Base-by-base conservation (phyloP, 108 stramenopile species). In the Cyclotella cryptica region DNA sequence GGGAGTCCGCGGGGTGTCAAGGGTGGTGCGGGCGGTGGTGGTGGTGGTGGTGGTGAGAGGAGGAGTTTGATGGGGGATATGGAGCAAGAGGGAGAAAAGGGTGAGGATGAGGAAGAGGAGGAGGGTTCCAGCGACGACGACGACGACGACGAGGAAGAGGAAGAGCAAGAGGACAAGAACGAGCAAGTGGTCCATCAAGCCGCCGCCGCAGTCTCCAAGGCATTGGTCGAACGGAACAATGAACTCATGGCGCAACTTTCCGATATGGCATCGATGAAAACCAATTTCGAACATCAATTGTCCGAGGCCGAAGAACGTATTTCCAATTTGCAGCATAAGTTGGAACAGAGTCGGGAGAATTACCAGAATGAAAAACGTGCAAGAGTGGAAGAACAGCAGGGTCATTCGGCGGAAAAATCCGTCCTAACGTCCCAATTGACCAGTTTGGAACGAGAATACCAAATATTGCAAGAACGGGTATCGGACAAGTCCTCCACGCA, bases 151-250 rank as follows among this genome's bases (percentile, higher is more conserved):
- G 55, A 59, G 0, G 41, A 60, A 4, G 72, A 70, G 0, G 67
- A 64, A 3, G 74, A 79, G 13, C 41, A 55, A 6, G 59, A 78
- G 0, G 53, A 68, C 15, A 41, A 46, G 6, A 46, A 66, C 29
- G 69, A 66, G n/a, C 40, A 52, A 43, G 77, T 79, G 0, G 47
- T 80, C 41, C 35, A 46, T 18, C 74, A 77, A 58, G 77, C 84
- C 1, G 84, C 79, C 26, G 75, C 79, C 11, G 77, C 84, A 22
- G 77, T 80, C 59, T 80, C 79, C 49, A 29, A 63, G 39, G 84
- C 74, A 26, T 70, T 82, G 17, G 69, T 80, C 40, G 60, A 79
- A 42, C 83, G 78, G 0, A 84, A 84, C 43, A 53, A 79, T 57
- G 78, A 84, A 46, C 66, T 84, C 19, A 79, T 41, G 30, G n/a